Conservation (phyloP, 192 early-diverging fungal genomes). For the Anaeromyces robustus region DNA sequence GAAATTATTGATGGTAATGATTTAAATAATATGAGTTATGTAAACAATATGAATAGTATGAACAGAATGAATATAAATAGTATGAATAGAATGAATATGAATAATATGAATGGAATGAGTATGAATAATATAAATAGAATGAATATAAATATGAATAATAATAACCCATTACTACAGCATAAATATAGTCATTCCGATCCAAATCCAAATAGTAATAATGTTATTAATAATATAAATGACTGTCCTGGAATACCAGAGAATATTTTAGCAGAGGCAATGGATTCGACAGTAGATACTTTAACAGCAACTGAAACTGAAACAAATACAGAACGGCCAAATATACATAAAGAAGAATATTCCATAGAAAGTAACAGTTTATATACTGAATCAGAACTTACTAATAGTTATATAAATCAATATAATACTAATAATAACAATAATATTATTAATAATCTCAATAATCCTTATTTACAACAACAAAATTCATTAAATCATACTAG, state of each 20-base stretch:
- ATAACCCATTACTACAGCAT: no score
- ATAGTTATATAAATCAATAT: not conserved
- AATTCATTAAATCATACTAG: not conserved
- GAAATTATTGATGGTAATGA: not conserved
- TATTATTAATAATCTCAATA: not conserved
- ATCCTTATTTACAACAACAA: not conserved
- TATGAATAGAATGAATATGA: not conserved
- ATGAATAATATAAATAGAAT: not conserved
- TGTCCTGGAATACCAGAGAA: not conserved
- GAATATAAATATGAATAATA: not conserved
- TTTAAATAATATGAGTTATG: no score
- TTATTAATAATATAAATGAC: not conserved
- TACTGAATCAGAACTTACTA: not conserved
- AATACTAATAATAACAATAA: not conserved
- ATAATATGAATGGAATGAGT: not conserved
- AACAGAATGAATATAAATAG: not conserved
- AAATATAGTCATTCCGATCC: no score
- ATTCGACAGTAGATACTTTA: not conserved
- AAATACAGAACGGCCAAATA: not conserved
- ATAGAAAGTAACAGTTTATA: not conserved
- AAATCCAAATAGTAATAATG: no score
- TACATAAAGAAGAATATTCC: not conserved
- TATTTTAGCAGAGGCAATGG: not conserved
- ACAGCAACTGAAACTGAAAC: not conserved
- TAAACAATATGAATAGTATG: not conserved